These are phyloP conservation scores for Neocallimastix lanati DNA, from an alignment of 192 early-diverging fungal genomes.

Conservation along the genomic window DNA sequence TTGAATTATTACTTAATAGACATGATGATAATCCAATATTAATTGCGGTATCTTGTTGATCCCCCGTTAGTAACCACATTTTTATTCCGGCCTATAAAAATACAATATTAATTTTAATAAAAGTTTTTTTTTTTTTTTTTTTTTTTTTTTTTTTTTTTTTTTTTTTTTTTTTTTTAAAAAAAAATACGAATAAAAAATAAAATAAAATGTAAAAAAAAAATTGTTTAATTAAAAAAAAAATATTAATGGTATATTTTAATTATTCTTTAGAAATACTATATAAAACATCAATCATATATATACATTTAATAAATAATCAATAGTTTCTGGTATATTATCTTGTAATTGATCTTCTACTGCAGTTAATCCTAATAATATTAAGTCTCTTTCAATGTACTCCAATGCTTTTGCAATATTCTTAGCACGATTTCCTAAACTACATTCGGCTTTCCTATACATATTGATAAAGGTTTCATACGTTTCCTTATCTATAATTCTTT, in stretches of 20 bases:
- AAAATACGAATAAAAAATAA: no score
- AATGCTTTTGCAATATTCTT: conserved; percentile 53
- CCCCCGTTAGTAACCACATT: conserved; percentile 41
- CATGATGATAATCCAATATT: conserved; percentile 54
- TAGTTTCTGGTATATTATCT: conserved; percentile 85
- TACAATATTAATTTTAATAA: no score
- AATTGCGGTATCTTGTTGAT: conserved; percentile 45
- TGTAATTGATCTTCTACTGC: conserved; percentile 96
- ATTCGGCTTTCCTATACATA: background rate
- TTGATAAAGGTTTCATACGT: background rate
- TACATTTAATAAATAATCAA: conserved; percentile 48
- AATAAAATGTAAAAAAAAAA: no score
- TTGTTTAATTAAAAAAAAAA: no score
- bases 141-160: no score
- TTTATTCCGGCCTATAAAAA: conserved; percentile 26
- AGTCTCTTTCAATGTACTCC: conserved; percentile 57
- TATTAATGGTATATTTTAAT: no score
- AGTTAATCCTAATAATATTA: conserved; percentile 81
- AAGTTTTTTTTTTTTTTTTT: no score
- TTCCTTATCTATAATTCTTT: background rate
- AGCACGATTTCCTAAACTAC: conserved; percentile 43
- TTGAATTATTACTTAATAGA: conserved; percentile 17
- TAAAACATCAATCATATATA: no score
- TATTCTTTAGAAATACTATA: no score
- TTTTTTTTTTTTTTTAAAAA: no score